Evolutionary conservation across 2,329 filamentous ascomycete genomes (phyloP), one percentile per base, ranked within the genome.

Genomic region (Coleophoma cylindrospora): DNA sequence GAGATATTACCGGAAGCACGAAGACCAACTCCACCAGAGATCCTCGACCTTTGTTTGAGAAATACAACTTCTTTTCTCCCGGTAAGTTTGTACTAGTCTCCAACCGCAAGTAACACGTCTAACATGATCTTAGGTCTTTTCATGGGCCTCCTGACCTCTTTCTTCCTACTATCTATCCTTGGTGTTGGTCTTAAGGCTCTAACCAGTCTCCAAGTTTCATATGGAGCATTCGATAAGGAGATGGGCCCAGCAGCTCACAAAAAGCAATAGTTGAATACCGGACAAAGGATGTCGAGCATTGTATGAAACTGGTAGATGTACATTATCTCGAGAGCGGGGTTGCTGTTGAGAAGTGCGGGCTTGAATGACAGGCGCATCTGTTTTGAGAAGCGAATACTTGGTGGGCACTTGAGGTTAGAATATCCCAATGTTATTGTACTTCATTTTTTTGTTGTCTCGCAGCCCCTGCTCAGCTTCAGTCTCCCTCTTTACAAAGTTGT

Each of bases 181-280:
- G 85, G 86, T 57, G 84, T 91, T 50, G 94, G 87, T 13, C 72
- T 97, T 49, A 81, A 70, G 52, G 91, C 88, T 13, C 75, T 97
- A 12, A 74, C 80, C 7, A 92, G 89, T 58, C 76, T 99, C 15
- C 79, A 96, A 67, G 89, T 97, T 32, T 88, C 89, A 1, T 97
- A 97, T 68, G 90, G 88, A 55, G 91, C 94, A 2, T 99, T 97
- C 66, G 92, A 95, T 66, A 96, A 96, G 76, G 92, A 96, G 61
- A 95, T 90, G 76, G 89, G 91, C 0, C 89, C 90, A n/a, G 76
- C 83, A 36, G 87, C 87, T 33, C 89, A 95, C 19, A 44, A 44
- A 12, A 27, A 6, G 41, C 27, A 27, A 27, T 27, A 27, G 27
- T 27, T 7, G 27, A 27, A 8, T 27, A 27, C 27, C 27, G 2